Conservation (phyloP, 352 stramenopile species). For the Phytophthora chlamydospora region DNA sequence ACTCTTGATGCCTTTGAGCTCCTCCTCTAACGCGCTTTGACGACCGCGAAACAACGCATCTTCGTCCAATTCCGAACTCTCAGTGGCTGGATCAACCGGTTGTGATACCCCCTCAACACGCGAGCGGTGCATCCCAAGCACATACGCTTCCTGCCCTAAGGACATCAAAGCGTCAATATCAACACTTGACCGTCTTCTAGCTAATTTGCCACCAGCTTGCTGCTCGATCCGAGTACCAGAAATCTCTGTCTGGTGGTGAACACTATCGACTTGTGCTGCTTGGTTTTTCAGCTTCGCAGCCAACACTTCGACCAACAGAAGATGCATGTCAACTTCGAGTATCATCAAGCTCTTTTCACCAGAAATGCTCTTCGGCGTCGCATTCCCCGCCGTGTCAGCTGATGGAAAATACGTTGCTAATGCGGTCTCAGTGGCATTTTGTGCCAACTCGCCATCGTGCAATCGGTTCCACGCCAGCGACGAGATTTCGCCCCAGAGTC, state of each 20-base stretch:
- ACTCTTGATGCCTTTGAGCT: slow-evolving; percentile 50
- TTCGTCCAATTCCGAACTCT: slow-evolving; percentile 12
- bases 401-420: slow-evolving; percentile 51
- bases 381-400: slow-evolving; percentile 17
- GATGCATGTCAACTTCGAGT: slow-evolving; percentile 58
- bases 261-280: slow-evolving; percentile 15
- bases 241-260: slow-evolving; percentile 9
- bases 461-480: slow-evolving; percentile 53
- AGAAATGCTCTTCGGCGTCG: slow-evolving; percentile 21
- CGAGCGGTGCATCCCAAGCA: slow-evolving; percentile 46
- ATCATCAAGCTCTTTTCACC: slow-evolving; percentile 58
- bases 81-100: slow-evolving; percentile 4
- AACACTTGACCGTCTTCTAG: slow-evolving; percentile 9
- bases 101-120: slow-evolving; percentile 1
- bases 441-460: slow-evolving; percentile 36
- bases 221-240: slow-evolving; percentile 12
- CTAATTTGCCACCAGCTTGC: slow-evolving; percentile 1
- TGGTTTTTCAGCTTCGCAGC: slow-evolving; percentile 44
- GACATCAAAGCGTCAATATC: slow-evolving; percentile 30
- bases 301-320: slow-evolving; percentile 58
- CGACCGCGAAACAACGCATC: slow-evolving; percentile 2
- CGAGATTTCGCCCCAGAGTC: slow-evolving; percentile 56
- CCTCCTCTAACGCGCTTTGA: slow-evolving; percentile 12
- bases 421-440: slow-evolving; percentile 32
- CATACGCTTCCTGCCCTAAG: slow-evolving; percentile 32